phyloP scores from a whole-genome alignment of 2,329 filamentous ascomycete species.

The Botrytis elliptica region DNA sequence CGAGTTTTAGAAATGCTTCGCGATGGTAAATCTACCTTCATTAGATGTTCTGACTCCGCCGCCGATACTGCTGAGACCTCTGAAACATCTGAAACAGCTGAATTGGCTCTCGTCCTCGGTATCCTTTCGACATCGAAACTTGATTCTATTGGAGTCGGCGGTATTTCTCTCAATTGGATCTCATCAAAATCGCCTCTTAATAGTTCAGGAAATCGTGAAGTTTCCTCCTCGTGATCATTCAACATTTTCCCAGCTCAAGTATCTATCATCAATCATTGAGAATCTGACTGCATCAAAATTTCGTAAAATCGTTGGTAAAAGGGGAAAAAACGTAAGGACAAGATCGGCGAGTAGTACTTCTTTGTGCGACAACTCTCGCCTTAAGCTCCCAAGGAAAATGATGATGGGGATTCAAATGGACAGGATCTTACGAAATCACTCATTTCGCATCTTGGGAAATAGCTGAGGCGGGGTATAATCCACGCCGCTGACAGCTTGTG shows the following conservation, averaged over 20 bases:
- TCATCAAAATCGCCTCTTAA: constrained; percentile 12
- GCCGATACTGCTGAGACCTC: neutral
- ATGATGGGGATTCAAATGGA: neutral
- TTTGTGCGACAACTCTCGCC: constrained; percentile 6
- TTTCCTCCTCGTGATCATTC: constrained; percentile 1
- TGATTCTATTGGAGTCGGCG: constrained; percentile 14
- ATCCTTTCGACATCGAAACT: constrained; percentile 11
- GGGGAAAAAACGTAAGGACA: neutral
- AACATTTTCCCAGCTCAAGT: constrained; percentile 8
- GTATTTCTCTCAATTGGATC: constrained; percentile 17
- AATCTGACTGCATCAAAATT: constrained; percentile 14
- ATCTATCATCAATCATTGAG: neutral
- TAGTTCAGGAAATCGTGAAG: constrained; percentile 3
- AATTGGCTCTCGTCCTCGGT: constrained; percentile 5
- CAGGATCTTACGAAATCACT: neutral
- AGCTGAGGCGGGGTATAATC: constrained; percentile 6
- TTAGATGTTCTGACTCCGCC: neutral
- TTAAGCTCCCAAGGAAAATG: neutral
- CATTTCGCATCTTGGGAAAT: neutral
- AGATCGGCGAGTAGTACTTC: neutral
- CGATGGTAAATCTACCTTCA: neutral
- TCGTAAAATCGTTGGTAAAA: neutral
- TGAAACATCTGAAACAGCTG: neutral
- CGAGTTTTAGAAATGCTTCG: neutral
- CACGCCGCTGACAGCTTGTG: constrained; percentile 3